Conservation (phyloP, 345 rosid species). For the Conringia planisiliqua region DNA sequence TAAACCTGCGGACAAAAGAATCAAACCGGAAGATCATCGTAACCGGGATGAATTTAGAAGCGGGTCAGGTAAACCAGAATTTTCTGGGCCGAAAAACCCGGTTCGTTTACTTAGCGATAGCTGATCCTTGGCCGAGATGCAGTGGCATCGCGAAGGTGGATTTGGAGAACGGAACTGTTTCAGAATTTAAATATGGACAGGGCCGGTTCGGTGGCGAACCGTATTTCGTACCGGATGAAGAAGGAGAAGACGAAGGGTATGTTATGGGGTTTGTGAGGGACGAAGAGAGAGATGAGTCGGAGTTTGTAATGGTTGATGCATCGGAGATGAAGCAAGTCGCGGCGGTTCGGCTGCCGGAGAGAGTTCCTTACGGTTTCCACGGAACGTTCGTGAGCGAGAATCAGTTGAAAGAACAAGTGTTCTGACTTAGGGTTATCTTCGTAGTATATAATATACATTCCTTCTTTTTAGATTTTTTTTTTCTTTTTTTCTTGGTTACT, state of each 20-base stretch:
- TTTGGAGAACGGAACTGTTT: conserved; percentile 38
- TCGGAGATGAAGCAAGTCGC: conserved; percentile 52
- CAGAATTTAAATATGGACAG: conserved; percentile 43
- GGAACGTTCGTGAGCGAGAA: conserved; percentile 53
- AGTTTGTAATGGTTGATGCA: conserved; percentile 52
- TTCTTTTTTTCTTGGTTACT: neutral
- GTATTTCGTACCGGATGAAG: conserved; percentile 37
- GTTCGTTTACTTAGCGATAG: conserved; percentile 64
- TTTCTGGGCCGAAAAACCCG: conserved; percentile 46
- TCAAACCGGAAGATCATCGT: conserved; percentile 38
- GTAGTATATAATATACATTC: neutral
- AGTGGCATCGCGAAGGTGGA: conserved; percentile 68
- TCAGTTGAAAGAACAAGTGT: conserved; percentile 45
- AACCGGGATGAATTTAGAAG: conserved; percentile 57
- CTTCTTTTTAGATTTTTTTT: neutral
- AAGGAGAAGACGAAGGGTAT: conserved; percentile 47
- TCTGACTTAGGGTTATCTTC: conserved; percentile 5
- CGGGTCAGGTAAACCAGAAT: conserved; percentile 49
- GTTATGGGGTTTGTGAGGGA: conserved; percentile 58
- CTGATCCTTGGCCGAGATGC: conserved; percentile 79
- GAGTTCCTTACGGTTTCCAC: conserved; percentile 81
- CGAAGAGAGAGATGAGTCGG: conserved; percentile 51
- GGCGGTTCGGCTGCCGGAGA: conserved; percentile 44
- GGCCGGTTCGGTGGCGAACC: conserved; percentile 70
- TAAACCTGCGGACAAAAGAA: conserved; percentile 50